A percentile compares a stretch with the other conserved stretches of the same genome.
These are phyloP conservation scores for Fraxinus latifolia DNA, from an alignment of 305 asterid genomes.

Conservation along the genomic window DNA sequence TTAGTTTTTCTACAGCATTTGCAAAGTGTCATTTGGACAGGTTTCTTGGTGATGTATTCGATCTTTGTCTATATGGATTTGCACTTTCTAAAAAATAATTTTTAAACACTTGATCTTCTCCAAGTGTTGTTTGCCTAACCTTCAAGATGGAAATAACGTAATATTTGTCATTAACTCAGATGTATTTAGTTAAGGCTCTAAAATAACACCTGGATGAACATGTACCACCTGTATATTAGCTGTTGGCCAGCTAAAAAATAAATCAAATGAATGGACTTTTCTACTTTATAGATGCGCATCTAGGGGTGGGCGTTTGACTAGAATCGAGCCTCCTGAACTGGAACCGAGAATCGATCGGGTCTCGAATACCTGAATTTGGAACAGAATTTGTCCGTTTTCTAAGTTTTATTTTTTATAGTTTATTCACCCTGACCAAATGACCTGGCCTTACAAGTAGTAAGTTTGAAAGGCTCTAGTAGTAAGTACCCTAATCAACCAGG, in stretches of 20 bases:
- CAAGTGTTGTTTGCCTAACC: conserved; percentile 1
- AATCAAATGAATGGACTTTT: background rate
- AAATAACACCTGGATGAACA: background rate
- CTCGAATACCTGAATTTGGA: background rate
- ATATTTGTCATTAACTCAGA: conserved; percentile 2
- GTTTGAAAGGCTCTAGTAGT: background rate
- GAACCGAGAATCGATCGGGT: background rate
- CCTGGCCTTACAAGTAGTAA: background rate
- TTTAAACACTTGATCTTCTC: conserved; percentile 13
- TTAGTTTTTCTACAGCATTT: conserved; percentile 6
- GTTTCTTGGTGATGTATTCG: background rate
- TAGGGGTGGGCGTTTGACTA: background rate
- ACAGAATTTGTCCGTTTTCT: background rate
- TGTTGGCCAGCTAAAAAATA: conserved; percentile 7
- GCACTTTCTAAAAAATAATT: background rate
- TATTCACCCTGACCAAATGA: background rate
- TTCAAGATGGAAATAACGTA: conserved; percentile 8
- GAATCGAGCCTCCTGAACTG: background rate
- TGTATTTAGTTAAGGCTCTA: background rate
- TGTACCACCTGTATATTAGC: conserved; percentile 7
- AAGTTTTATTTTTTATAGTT: background rate
- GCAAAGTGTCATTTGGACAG: conserved; percentile 1
- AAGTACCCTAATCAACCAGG: background rate
- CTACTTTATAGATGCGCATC: background rate
- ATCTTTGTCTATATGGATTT: background rate